Evolutionary conservation across 192 early-diverging fungal genomes (phyloP).

Genomic region (Coemansia umbellata): DNA sequence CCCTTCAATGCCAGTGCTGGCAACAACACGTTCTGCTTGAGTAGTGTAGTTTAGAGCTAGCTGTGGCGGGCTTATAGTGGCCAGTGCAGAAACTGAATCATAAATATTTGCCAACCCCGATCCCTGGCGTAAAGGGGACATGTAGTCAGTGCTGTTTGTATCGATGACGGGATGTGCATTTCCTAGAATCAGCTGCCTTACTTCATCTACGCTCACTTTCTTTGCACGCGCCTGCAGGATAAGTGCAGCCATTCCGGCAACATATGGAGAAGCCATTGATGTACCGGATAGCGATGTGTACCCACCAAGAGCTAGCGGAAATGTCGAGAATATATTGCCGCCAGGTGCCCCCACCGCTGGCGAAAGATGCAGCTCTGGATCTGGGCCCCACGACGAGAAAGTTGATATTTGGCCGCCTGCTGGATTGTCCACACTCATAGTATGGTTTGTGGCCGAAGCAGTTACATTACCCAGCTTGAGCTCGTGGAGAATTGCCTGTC

Average conservation of each 20-base stretch:
- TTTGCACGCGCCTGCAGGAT: conserved; percentile 38
- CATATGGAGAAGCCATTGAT: conserved; percentile 66
- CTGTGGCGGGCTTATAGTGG: conserved; percentile 38
- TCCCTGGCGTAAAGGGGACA: conserved; percentile 47
- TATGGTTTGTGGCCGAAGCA: conserved; percentile 50
- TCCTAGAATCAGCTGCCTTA: conserved; percentile 38
- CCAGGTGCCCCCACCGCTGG: conserved; percentile 61
- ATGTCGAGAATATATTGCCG: conserved; percentile 60
- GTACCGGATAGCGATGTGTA: conserved; percentile 60
- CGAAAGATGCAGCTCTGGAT: conserved; percentile 63
- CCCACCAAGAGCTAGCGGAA: conserved; percentile 53
- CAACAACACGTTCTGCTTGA: neutral
- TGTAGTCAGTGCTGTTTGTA: conserved; percentile 29
- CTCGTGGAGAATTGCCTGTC: conserved; percentile 47
- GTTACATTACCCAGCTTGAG: conserved; percentile 38
- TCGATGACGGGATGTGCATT: conserved; percentile 32
- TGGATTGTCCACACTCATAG: conserved; percentile 40
- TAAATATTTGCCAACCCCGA: conserved; percentile 43
- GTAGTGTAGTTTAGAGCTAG: conserved; percentile 42
- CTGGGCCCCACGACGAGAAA: conserved; percentile 75
- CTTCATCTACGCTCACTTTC: conserved; percentile 19
- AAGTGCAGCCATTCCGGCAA: conserved; percentile 46
- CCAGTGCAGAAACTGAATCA: conserved; percentile 26
- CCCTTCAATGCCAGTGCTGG: neutral
- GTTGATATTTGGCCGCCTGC: conserved; percentile 61